Evolutionary conservation across 805 yeast species (phyloP).

Genomic region (Crinitomyces ghanaensis): DNA sequence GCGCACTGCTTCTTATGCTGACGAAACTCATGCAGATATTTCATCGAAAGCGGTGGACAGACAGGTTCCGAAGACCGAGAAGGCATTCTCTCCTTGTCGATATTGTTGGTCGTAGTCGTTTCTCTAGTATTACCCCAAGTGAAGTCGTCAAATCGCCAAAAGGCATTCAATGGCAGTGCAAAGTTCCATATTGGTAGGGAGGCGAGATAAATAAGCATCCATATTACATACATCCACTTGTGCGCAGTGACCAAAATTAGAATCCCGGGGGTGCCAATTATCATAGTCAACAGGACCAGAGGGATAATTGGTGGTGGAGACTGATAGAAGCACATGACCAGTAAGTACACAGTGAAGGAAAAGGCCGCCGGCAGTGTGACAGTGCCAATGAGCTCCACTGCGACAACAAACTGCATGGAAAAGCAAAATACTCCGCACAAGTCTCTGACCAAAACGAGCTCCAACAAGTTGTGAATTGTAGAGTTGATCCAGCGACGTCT

Average conservation of each 20-base stretch:
- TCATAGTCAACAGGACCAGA: slow-evolving; percentile 59
- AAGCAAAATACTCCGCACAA: slow-evolving; percentile 91
- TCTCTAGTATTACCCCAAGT: slow-evolving; percentile 93
- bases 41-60: too few species aligned
- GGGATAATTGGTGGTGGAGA: slow-evolving; percentile 71
- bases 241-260: slow-evolving; percentile 70
- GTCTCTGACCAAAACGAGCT: slow-evolving; percentile 70
- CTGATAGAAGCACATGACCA: slow-evolving; percentile 56
- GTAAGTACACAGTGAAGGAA: slow-evolving; percentile 68
- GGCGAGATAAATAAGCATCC: slow-evolving; percentile 66
- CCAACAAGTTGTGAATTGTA: slow-evolving; percentile 86
- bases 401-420: slow-evolving; percentile 87
- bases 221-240: slow-evolving; percentile 54
- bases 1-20: too few species aligned
- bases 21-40: too few species aligned
- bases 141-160: slow-evolving; percentile 91
- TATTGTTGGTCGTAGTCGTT: slow-evolving; percentile 38
- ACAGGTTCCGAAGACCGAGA: too few species aligned
- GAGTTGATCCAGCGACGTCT: slow-evolving; percentile 97
- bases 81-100: slow-evolving; percentile 29
- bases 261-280: slow-evolving; percentile 78
- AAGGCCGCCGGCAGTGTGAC: slow-evolving; percentile 83
- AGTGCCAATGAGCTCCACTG: slow-evolving; percentile 77
- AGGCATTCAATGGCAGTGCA: slow-evolving; percentile 74
- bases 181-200: slow-evolving; percentile 95